Conservation (phyloP, 129 eudicot genomes). For the Ambrosia artemisiifolia region DNA sequence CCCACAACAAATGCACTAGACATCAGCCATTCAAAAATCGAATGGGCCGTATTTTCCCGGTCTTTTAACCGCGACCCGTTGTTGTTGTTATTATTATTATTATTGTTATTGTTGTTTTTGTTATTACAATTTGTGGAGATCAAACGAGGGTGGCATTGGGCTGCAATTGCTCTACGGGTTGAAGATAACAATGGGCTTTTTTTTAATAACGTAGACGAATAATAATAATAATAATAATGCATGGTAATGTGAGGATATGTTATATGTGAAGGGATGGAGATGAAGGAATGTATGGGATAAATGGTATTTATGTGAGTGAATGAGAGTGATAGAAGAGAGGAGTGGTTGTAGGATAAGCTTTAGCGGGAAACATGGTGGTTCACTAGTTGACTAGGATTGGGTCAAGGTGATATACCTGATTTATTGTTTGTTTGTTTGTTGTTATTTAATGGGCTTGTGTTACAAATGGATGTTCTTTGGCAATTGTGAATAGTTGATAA, state of each 20-base stretch:
- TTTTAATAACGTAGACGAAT: slow-evolving; percentile 33
- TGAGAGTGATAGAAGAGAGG: neutral
- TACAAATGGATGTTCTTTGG: neutral
- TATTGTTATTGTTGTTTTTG: neutral
- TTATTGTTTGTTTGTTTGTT: slow-evolving; percentile 5
- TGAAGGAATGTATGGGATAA: neutral
- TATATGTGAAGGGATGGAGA: neutral
- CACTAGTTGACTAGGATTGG: slow-evolving; percentile 25
- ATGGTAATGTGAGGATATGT: slow-evolving; percentile 33
- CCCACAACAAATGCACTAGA: slow-evolving; percentile 43
- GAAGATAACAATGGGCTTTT: slow-evolving; percentile 28
- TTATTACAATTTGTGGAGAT: slow-evolving; percentile 25
- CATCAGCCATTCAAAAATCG: slow-evolving; percentile 32
- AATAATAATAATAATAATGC: slow-evolving; percentile 30
- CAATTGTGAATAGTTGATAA: neutral
- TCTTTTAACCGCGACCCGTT: neutral
- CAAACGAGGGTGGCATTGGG: slow-evolving; percentile 22
- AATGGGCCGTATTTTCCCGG: slow-evolving; percentile 4
- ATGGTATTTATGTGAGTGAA: slow-evolving; percentile 20
- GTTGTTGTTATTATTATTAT: too few relatives aligned
- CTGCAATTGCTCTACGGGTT: slow-evolving; percentile 8
- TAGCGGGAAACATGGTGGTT: slow-evolving; percentile 43
- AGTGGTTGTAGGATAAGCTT: slow-evolving; percentile 20
- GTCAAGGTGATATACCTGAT: slow-evolving; percentile 2
- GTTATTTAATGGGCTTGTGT: neutral